Conservation (phyloP, 140 eudicot species). For the Ambrosia hybrid region DNA sequence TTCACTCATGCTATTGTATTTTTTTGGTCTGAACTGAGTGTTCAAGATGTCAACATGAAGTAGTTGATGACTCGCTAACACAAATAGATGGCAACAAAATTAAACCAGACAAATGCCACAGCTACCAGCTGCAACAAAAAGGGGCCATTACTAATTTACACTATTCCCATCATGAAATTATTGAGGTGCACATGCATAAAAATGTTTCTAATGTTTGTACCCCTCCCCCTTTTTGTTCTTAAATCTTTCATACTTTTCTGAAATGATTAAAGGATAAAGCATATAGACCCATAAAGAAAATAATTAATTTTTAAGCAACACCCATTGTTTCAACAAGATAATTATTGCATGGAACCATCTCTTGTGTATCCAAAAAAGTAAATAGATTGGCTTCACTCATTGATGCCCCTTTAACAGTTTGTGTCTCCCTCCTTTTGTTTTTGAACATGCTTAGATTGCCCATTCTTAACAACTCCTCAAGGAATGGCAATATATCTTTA, state of each 20-base stretch:
- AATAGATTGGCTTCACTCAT: conserved; percentile 38
- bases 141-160: conserved; percentile 56
- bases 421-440: conserved; percentile 35
- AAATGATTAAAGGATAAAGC: conserved; percentile 41
- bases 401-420: conserved; percentile 34
- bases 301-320: conserved; percentile 40
- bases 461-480: conserved; percentile 29
- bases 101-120: conserved; percentile 57
- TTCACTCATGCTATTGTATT: conserved; percentile 38
- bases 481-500: conserved; percentile 27
- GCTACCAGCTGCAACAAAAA: conserved; percentile 52
- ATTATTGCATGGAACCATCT: conserved; percentile 41
- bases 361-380: conserved; percentile 27
- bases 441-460: conserved; percentile 34
- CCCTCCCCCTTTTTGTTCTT: conserved; percentile 38
- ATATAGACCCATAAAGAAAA: conserved; percentile 38
- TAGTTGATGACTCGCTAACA: conserved; percentile 30
- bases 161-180: conserved; percentile 57
- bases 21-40: conserved; percentile 16
- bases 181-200: conserved; percentile 58
- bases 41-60: conserved; percentile 38
- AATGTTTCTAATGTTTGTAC: conserved; percentile 45
- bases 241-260: conserved; percentile 38
- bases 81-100: conserved; percentile 45
- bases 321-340: conserved; percentile 30